Base-by-base conservation (phyloP, 495 filamentous ascomycete genomes). In the Friedmanniomyces simplex region DNA sequence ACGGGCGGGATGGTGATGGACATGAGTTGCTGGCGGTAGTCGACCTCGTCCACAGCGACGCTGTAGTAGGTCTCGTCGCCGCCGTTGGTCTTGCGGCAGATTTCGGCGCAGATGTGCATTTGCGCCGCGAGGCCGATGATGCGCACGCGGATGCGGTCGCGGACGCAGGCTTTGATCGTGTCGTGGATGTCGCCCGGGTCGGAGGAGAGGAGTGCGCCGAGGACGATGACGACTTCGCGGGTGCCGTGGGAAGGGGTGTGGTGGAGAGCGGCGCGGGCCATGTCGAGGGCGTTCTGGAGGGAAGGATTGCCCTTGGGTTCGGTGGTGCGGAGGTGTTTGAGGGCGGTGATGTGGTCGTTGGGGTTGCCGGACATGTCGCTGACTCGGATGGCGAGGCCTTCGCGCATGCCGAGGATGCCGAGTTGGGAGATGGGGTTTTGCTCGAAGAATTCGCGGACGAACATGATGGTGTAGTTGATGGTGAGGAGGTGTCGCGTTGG, bases 351-450 rank as follows among this genome's bases (percentile, higher is more conserved):
- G 69, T 97, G 93, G 52, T 94, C 88, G 7, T 80, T 83, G 0
- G 90, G 89, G 68, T 96, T 96, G 1, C 94, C 94, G 52, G 82
- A 86, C 76, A 96, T 85, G 66, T 95, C 88, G 67, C 84, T 90
- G 50, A 98, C 80, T 36, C 88, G 75, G 10, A 93, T 71, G 8
- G 90, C 91, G 16, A 97, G 74, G 14, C 93, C 93, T 70, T 97
- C 94, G 43, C 67, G 82, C 82, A 96, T 91, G 47, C 87, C 91
- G 41, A 98, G 73, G 22, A 97, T 82, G 14, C 86, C 89, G 37
- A 98, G 77, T 67, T 98, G 94, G 28, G 88, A 93, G 69, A 98
- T 97, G n/a, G 93, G 93, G 59, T 98, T 98, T 69, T 98, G 93
- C 69, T 96, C 91, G 68, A 97, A 98, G 72, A 89, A 98, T 63